phyloP scores from a whole-genome alignment of 495 filamentous ascomycete species.

The Evernia prunastri region DNA sequence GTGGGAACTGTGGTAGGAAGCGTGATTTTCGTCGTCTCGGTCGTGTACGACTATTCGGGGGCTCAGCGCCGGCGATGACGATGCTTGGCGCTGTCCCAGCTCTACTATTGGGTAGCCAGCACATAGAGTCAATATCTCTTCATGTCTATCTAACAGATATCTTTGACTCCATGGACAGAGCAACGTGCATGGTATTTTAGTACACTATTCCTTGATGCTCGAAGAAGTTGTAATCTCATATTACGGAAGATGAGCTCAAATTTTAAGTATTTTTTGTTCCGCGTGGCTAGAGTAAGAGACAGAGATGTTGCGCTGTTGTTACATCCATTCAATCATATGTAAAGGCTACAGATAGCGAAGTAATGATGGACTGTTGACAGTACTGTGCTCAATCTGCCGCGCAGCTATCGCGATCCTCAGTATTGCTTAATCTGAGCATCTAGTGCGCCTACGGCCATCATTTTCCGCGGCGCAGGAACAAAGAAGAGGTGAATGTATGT shows the following conservation, averaged over 20 bases:
- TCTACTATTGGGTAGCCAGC: neutral
- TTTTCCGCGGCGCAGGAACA: neutral
- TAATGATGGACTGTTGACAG: constrained; percentile 21
- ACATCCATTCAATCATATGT: constrained; percentile 9
- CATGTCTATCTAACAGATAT: neutral
- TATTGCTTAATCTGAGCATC: constrained; percentile 14
- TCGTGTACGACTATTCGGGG: constrained; percentile 12
- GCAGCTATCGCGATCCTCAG: constrained; percentile 17
- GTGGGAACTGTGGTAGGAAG: neutral
- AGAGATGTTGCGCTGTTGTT: constrained; percentile 18
- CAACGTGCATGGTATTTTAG: neutral
- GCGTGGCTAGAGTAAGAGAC: neutral
- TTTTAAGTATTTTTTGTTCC: too few species aligned
- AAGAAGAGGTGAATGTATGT: neutral
- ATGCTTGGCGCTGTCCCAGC: constrained; percentile 15
- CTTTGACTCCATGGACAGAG: neutral
- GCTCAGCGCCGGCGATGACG: constrained; percentile 11
- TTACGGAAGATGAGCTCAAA: too few species aligned
- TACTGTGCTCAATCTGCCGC: constrained; percentile 19
- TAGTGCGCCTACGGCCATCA: constrained; percentile 14
- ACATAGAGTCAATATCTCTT: neutral
- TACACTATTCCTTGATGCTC: neutral
- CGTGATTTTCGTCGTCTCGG: neutral
- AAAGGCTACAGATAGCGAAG: neutral
- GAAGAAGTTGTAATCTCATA: too few species aligned